Evolutionary conservation across 495 filamentous ascomycete species (phyloP).

Genomic region (Acidomyces sp.): DNA sequence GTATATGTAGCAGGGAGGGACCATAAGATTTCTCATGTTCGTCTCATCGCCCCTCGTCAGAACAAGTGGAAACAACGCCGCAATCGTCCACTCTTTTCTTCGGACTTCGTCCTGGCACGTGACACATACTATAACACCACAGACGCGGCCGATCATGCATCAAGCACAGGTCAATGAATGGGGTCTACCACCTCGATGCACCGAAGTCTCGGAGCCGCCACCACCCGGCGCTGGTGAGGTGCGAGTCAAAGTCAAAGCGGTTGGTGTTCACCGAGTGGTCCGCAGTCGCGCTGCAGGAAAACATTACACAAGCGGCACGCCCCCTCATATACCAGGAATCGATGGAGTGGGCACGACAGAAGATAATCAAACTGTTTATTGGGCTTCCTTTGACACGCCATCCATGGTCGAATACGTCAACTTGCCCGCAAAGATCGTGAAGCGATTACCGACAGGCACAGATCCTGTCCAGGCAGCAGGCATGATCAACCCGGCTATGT

Average conservation of each 20-base stretch:
- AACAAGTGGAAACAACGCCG: too few species aligned
- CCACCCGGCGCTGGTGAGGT: constrained; percentile 12
- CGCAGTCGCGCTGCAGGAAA: constrained; percentile 32
- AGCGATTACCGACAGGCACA: constrained; percentile 13
- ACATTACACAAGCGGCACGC: constrained; percentile 29
- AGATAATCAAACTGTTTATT: constrained; percentile 31
- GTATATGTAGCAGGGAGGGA: too few species aligned
- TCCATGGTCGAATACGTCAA: constrained; percentile 11
- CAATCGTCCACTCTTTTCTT: too few species aligned
- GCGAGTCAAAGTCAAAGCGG: constrained; percentile 25
- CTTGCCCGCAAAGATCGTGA: constrained; percentile 1
- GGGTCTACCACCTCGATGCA: constrained; percentile 17
- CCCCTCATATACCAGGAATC: constrained; percentile 27
- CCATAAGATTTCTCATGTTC: too few species aligned
- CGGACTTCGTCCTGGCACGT: too few species aligned
- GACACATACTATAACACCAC: too few species aligned
- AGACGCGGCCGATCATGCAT: constrained; percentile 19
- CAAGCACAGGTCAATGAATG: constrained; percentile 18
- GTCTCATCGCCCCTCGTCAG: too few species aligned
- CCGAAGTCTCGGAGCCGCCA: constrained; percentile 2
- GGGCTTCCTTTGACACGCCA: constrained; percentile 19
- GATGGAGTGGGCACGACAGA: constrained; percentile 22
- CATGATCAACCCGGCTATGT: constrained; percentile 35
- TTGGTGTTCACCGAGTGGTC: constrained; percentile 34
- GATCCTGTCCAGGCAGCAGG: constrained; percentile 33